Evolutionary conservation across 2,329 filamentous ascomycete species (phyloP).

Genomic region (Paecilomyces formosus): DNA sequence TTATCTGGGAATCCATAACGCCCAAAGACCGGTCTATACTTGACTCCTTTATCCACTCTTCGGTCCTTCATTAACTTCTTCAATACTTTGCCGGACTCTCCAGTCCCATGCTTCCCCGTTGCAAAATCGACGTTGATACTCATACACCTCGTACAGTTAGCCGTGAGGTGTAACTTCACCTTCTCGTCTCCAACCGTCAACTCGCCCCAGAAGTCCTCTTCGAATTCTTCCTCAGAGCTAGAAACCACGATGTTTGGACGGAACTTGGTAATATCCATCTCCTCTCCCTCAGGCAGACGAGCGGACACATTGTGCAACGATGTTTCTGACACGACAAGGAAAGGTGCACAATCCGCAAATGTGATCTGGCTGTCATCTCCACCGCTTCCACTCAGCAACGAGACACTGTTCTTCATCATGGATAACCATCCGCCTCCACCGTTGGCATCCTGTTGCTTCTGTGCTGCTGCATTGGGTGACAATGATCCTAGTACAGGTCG

Average conservation of each 20-base stretch:
- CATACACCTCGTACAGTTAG: slow-evolving; percentile 61
- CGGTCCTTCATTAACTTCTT: slow-evolving; percentile 65
- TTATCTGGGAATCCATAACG: slow-evolving; percentile 58
- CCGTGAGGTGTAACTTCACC: slow-evolving; percentile 51
- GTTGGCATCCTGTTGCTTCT: slow-evolving; percentile 9
- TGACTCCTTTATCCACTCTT: slow-evolving; percentile 60
- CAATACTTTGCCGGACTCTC: slow-evolving; percentile 53
- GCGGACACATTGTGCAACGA: slow-evolving; percentile 61
- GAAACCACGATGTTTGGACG: slow-evolving; percentile 66
- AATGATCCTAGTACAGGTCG: slow-evolving; percentile 57
- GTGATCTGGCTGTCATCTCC: slow-evolving; percentile 45
- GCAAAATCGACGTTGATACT: slow-evolving; percentile 66
- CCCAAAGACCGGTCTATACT: slow-evolving; percentile 65
- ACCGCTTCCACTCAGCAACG: neutral
- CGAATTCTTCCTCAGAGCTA: slow-evolving; percentile 50
- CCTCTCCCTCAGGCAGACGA: slow-evolving; percentile 43
- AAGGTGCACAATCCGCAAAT: slow-evolving; percentile 63
- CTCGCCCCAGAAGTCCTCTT: slow-evolving; percentile 67
- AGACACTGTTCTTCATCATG: slow-evolving; percentile 5
- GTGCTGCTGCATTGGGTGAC: slow-evolving; percentile 33
- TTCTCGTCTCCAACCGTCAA: slow-evolving; percentile 36
- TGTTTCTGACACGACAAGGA: slow-evolving; percentile 59
- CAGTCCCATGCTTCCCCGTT: slow-evolving; percentile 52
- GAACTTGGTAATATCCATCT: slow-evolving; percentile 61
- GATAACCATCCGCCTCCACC: slow-evolving; percentile 11